A percentile compares a stretch with the other conserved stretches of the same genome.
Conservation (phyloP, 495 filamentous ascomycete genomes). For the Stereocaulon alpinum region DNA sequence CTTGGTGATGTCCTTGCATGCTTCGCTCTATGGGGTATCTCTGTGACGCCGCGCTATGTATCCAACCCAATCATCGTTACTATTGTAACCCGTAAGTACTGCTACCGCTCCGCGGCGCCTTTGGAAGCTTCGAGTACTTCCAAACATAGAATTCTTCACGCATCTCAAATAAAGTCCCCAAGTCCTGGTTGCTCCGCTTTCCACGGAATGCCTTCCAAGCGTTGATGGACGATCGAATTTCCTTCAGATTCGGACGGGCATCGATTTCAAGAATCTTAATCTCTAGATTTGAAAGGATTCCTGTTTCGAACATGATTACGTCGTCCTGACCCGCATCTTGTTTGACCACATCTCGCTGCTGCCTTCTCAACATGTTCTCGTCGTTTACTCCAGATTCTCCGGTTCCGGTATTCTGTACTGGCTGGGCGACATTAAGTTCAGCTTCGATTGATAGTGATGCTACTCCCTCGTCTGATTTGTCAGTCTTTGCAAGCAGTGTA, state of each 20-base stretch:
- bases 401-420: too few species aligned
- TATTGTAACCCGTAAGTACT: not conserved
- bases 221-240: slow-evolving; percentile 29
- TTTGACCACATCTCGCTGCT: too few species aligned
- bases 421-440: too few species aligned
- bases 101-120: slow-evolving; percentile 7
- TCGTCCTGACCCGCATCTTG: not conserved
- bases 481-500: too few species aligned
- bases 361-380: too few species aligned
- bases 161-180: slow-evolving; percentile 45
- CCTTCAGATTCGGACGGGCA: slow-evolving; percentile 25
- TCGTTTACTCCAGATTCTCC: too few species aligned
- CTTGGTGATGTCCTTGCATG: not conserved
- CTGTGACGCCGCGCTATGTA: not conserved
- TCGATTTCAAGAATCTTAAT: slow-evolving; percentile 36
- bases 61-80: not conserved
- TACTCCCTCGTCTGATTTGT: too few species aligned
- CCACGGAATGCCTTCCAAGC: slow-evolving; percentile 44
- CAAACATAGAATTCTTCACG: slow-evolving; percentile 29
- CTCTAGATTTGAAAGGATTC: slow-evolving; percentile 22
- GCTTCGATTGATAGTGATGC: too few species aligned
- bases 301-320: slow-evolving; percentile 29
- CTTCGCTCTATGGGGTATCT: not conserved
- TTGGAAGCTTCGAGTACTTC: slow-evolving; percentile 13
- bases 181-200: slow-evolving; percentile 44